Evolutionary conservation across 1,284 basidiomycete genomes (phyloP).

Genomic region (Apiotrichum veenhuisii): DNA sequence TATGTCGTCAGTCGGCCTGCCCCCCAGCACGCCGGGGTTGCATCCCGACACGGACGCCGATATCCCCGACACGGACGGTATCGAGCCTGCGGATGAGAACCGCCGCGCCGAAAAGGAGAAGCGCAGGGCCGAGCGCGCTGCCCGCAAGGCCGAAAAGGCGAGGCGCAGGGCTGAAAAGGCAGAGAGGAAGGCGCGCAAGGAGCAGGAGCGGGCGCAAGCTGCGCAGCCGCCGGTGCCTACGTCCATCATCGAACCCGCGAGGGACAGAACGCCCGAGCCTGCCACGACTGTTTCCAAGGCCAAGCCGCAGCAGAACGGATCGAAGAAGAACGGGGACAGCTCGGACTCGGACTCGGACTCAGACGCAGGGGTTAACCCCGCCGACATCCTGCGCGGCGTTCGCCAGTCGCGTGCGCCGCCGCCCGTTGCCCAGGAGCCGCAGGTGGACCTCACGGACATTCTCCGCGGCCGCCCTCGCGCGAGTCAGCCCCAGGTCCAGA

Average conservation of each 20-base stretch:
- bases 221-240: background rate
- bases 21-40: background rate
- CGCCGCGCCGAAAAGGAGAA: constrained; percentile 1
- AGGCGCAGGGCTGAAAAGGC: background rate
- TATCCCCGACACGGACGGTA: background rate
- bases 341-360: constrained; percentile 4
- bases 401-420: background rate
- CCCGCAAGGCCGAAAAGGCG: background rate
- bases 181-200: constrained; percentile 1
- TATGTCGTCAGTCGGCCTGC: background rate
- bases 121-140: constrained; percentile 6
- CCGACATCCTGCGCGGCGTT: background rate
- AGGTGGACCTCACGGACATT: background rate
- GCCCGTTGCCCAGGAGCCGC: background rate
- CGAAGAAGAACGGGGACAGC: too few relatives aligned
- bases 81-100: background rate
- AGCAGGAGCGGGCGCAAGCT: background rate
- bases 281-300: too few relatives aligned
- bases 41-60: background rate
- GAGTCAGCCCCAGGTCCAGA: too few relatives aligned
- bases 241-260: too few relatives aligned
- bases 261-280: too few relatives aligned
- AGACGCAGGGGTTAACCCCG: background rate
- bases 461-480: background rate
- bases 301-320: too few relatives aligned